Base-by-base conservation (phyloP, 208 protist species). In the Willaertia magna region DNA sequence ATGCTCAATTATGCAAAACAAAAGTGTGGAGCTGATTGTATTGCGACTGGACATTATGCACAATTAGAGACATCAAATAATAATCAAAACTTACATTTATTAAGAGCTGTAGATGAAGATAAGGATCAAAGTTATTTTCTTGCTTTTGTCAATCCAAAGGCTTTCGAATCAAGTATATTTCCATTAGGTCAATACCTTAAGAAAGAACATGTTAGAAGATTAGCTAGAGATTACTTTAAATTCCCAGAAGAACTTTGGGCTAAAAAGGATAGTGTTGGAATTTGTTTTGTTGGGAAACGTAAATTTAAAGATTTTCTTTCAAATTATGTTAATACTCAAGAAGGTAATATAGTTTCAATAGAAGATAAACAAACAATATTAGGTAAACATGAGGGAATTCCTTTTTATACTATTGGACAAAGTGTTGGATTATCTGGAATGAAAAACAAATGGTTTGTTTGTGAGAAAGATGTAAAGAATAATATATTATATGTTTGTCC, bases 51-150 rank as follows among this genome's bases (percentile, higher is more conserved):
- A 18, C 51, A 74, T 55, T 87, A 78, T 85, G 51, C 42, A 7
- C 44, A 85, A 52, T 81, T 61, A 22, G 26, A 30, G 30, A 74
- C 34, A 30, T 30, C 3, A 1, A 6, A 67, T 67, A 34, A 18
- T n/a, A 22, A 20, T 26, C 14, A 61, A 61, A 61, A 12, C 20
- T 12, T 12, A 20, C 55, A 67, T 55, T 46, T 67, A 52, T 22
- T 48, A 42, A 12, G 46, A 6, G 39, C 84, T 42, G 43, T 43
- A 30, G 87, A 92, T 86, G 40, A 46, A 1, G 51, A 47, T 16
- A 92, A 94, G 79, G 92, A 94, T 84, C 92, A 94, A 89, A 88
- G 87, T 16, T 93, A 91, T 75, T 94, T 93, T 85, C 78, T 94
- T 30, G 86, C 86, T 39, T 85, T 82, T 43, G 85, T 87, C 18